Percentiles rank a stretch among this genome's conserved stretches.
Conservation (phyloP, 495 filamentous ascomycete genomes). For the Symbiotaphrina buchneri region DNA sequence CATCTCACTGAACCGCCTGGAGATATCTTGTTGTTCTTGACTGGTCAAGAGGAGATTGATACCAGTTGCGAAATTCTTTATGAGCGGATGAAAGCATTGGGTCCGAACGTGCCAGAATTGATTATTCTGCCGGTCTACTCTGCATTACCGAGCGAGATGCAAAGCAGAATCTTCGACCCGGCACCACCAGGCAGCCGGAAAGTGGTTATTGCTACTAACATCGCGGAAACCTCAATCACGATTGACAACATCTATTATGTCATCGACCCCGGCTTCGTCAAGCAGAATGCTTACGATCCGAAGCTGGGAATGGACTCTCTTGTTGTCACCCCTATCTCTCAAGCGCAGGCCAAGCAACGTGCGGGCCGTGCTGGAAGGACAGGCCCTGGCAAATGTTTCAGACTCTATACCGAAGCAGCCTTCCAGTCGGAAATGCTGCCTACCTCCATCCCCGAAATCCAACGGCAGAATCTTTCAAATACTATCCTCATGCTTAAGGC, state of each 20-base stretch:
- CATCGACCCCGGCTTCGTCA: constrained; percentile 91
- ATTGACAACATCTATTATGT: constrained; percentile 97
- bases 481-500: constrained; percentile 98
- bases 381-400: constrained; percentile 89
- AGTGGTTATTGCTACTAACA: constrained; percentile 96
- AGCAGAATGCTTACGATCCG: constrained; percentile 91
- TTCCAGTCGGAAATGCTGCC: constrained; percentile 96
- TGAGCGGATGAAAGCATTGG: constrained; percentile 91
- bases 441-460: constrained; percentile 88
- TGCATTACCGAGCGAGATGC: constrained; percentile 79
- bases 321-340: constrained; percentile 85
- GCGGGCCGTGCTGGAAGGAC: constrained; percentile 86
- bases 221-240: constrained; percentile 93
- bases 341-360: constrained; percentile 90
- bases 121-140: constrained; percentile 91
- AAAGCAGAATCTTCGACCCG: constrained; percentile 84
- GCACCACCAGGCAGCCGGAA: constrained; percentile 76
- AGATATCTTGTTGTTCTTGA: constrained; percentile 90
- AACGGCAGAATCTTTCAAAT: constrained; percentile 78
- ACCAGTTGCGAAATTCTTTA: constrained; percentile 79
- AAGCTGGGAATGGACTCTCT: constrained; percentile 96
- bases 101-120: constrained; percentile 75
- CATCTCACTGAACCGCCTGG: constrained; percentile 77
- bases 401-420: constrained; percentile 86
- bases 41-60: constrained; percentile 95